These are phyloP conservation scores for Gracilaria domingensis DNA, from an alignment of 23 red algal genomes.

Conservation along the genomic window DNA sequence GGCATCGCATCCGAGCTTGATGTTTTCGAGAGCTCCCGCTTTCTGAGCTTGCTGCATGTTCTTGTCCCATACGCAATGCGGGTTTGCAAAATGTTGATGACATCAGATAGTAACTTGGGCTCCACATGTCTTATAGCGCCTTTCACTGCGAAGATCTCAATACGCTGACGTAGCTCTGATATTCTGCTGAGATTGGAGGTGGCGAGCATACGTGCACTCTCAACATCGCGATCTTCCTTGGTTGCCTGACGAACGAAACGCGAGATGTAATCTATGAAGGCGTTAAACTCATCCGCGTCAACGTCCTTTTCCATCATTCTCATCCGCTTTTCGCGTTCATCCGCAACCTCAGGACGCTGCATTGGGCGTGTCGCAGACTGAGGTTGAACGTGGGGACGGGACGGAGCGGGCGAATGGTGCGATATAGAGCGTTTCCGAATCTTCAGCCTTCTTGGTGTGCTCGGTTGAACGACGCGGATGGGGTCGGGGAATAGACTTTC, in stretches of 20 bases:
- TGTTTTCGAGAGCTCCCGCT: not conserved
- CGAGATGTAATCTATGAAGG: conserved; percentile 28
- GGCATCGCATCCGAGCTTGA: not conserved
- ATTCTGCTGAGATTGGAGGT: conserved; percentile 39
- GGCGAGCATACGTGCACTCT: not conserved
- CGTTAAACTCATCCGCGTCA: conserved; percentile 8
- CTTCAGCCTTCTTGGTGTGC: not conserved
- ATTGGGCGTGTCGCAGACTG: not conserved
- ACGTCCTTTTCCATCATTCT: conserved; percentile 27
- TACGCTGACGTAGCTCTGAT: conserved; percentile 18
- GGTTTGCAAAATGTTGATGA: conserved; percentile 41
- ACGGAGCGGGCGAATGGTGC: not conserved
- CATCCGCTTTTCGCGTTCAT: conserved; percentile 45
- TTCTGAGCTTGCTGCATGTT: not conserved
- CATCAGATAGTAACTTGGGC: conserved; percentile 25
- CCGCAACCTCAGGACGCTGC: conserved; percentile 11
- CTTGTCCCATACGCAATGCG: not conserved
- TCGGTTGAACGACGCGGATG: not conserved
- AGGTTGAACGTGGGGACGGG: not conserved
- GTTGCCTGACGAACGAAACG: conserved; percentile 7
- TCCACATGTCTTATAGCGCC: conserved; percentile 17
- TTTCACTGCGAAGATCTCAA: conserved; percentile 21
- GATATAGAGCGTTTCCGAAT: not conserved
- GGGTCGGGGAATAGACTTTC: not conserved
- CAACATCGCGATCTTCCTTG: not conserved